Evolutionary conservation across 176 grass and related monocot genomes (phyloP), one percentile per base, ranked within the genome.

Genomic region (Juncus effusus): DNA sequence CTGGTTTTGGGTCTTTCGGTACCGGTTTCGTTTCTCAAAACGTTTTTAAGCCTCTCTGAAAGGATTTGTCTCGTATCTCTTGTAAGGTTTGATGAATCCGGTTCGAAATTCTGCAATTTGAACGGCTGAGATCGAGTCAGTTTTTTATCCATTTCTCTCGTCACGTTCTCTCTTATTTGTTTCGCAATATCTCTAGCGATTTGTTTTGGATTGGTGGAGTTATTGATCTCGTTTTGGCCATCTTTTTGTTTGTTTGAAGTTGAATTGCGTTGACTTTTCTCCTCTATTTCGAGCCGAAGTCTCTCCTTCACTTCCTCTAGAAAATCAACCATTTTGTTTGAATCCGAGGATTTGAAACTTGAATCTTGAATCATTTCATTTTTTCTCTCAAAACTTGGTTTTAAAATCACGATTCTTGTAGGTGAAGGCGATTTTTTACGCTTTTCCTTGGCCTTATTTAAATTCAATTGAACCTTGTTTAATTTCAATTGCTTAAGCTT

Each of bases 371-470:
- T 28, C 19, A 28, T 72, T 2, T 28, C 52, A 6, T n/a, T 57
- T 16, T 4, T 56, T 36, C 28, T 47, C 11, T 78, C 82, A 40
- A 14, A 76, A 51, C 15, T 55, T 45, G 88, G 87, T 73, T 74
- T 86, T n/a, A 96, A 80, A 62, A 91, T 79, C 52, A 91, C 78
- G 53, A 96, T 91, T 62, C 74, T 65, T 51, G 79, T 63, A 11
- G 49, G 62, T 16, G 78, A 63, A 19, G 16, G 7, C 35, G 16
- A 14, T 4, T 52, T 62, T 7, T 75, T 63, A 41, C 65, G 39
- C 19, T 77, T 74, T 13, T 42, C 41, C 1, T 51, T 78, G 64
- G 12, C 65, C 9, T 66, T 77, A 42, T 44, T 56, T 61, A 44
- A 19, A 38, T 40, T 36, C 6, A 69, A 49, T 38, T 47, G 44